These are phyloP conservation scores for Chytriomyces sp. DNA, from an alignment of 192 early-diverging fungal genomes.

Conservation along the genomic window DNA sequence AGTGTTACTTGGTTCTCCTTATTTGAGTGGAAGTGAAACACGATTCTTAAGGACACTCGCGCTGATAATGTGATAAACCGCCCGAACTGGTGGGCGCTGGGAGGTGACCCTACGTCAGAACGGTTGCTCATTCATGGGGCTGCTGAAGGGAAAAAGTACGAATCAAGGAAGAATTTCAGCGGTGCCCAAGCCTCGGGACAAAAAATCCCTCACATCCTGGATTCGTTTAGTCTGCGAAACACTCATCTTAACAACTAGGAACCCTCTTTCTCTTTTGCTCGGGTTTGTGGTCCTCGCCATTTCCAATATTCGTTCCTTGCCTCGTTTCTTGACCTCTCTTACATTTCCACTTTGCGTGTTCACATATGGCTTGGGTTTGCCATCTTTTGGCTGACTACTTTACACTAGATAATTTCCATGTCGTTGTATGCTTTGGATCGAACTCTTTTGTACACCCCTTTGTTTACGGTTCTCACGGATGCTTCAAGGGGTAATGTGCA, in stretches of 20 bases:
- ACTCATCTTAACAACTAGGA: slow-evolving; percentile 1
- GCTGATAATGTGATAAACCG: too few relatives aligned
- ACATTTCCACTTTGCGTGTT: slow-evolving; percentile 7
- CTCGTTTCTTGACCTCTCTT: slow-evolving; percentile 25
- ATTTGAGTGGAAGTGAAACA: too few relatives aligned
- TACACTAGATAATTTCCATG: slow-evolving; percentile 17
- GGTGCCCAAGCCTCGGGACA: too few relatives aligned
- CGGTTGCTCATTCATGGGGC: too few relatives aligned
- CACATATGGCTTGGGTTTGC: slow-evolving; percentile 39
- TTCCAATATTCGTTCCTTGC: slow-evolving; percentile 25
- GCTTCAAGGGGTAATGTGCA: background rate
- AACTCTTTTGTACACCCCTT: background rate
- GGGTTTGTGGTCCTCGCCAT: slow-evolving; percentile 25
- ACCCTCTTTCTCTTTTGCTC: slow-evolving; percentile 8
- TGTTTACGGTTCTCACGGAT: background rate
- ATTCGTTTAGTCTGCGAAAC: background rate
- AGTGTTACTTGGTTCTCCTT: too few relatives aligned
- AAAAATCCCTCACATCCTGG: too few relatives aligned
- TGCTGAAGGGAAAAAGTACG: too few relatives aligned
- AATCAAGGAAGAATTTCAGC: too few relatives aligned
- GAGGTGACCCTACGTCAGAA: too few relatives aligned
- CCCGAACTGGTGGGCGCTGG: too few relatives aligned
- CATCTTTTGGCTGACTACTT: background rate
- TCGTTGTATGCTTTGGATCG: background rate
- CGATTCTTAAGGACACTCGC: too few relatives aligned